Conservation (phyloP, 73 alveolate genomes). For the Urostyla sp. region DNA sequence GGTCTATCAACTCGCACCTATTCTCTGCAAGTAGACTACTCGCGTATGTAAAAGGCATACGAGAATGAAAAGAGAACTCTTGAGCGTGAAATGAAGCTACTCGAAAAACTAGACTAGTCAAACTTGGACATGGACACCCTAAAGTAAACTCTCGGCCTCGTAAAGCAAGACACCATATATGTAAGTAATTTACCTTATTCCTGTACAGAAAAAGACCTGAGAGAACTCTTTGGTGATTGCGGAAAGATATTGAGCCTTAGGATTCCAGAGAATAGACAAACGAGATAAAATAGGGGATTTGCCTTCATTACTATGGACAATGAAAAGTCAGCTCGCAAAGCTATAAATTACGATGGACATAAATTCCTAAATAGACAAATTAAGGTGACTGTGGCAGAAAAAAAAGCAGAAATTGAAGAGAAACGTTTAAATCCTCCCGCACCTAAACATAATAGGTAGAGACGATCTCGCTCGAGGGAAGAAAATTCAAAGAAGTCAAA, state of each 20-base stretch:
- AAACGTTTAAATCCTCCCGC: not conserved
- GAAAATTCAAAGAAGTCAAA: not conserved
- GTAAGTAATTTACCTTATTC: slow-evolving; percentile 75
- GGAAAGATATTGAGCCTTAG: slow-evolving; percentile 70
- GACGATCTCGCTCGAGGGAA: not conserved
- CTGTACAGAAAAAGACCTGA: slow-evolving; percentile 70
- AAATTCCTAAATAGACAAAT: slow-evolving; percentile 32
- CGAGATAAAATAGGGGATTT: slow-evolving; percentile 72
- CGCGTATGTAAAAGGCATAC: slow-evolving; percentile 66
- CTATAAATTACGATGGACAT: slow-evolving; percentile 60
- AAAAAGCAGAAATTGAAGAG: slow-evolving; percentile 40
- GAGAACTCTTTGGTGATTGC: slow-evolving; percentile 65
- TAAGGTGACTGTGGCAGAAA: slow-evolving; percentile 34
- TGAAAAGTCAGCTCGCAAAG: slow-evolving; percentile 68
- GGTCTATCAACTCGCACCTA: slow-evolving; percentile 77
- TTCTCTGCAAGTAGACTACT: slow-evolving; percentile 67
- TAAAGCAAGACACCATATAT: slow-evolving; percentile 70
- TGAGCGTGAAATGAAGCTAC: slow-evolving; percentile 64
- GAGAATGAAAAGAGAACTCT: slow-evolving; percentile 64
- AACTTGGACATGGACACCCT: slow-evolving; percentile 68
- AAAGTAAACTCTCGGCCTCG: slow-evolving; percentile 65
- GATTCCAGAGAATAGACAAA: slow-evolving; percentile 75
- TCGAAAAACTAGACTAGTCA: slow-evolving; percentile 66
- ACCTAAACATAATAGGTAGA: not conserved
- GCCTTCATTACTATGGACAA: slow-evolving; percentile 77